Conservation (phyloP, 2,329 filamentous ascomycete genomes). For the Talaromyces sp. region DNA sequence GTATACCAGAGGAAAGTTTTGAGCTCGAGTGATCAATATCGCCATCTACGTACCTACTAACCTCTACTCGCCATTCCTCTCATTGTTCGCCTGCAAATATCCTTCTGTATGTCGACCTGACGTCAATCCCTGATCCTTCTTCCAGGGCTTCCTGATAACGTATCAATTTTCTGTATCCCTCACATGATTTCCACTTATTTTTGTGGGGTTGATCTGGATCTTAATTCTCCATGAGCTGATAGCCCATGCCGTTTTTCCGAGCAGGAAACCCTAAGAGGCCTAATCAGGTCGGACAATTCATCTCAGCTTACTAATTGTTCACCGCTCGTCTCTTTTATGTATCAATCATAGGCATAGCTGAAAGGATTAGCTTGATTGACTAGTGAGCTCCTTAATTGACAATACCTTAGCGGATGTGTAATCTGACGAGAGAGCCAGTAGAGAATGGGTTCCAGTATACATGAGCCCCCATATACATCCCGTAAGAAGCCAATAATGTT, state of each 20-base stretch:
- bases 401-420: neutral
- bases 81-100: neutral
- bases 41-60: neutral
- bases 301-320: neutral
- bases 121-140: neutral
- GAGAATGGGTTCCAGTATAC: too few relatives aligned
- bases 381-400: neutral
- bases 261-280: neutral
- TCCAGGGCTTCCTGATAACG: too few relatives aligned
- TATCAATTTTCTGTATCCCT: too few relatives aligned
- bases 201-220: neutral
- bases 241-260: neutral
- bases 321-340: too few relatives aligned
- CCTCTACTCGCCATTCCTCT: neutral
- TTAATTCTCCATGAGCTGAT: too few relatives aligned
- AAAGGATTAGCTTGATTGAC: neutral
- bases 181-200: neutral
- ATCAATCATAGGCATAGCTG: too few relatives aligned
- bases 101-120: neutral
- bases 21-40: neutral
- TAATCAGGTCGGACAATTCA: neutral
- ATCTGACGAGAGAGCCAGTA: neutral
- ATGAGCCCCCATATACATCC: neutral
- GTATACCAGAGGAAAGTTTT: too few relatives aligned
- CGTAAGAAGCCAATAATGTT: neutral